Conservation (phyloP, 2,329 filamentous ascomycete species). For the Xylariaceae sp. region DNA sequence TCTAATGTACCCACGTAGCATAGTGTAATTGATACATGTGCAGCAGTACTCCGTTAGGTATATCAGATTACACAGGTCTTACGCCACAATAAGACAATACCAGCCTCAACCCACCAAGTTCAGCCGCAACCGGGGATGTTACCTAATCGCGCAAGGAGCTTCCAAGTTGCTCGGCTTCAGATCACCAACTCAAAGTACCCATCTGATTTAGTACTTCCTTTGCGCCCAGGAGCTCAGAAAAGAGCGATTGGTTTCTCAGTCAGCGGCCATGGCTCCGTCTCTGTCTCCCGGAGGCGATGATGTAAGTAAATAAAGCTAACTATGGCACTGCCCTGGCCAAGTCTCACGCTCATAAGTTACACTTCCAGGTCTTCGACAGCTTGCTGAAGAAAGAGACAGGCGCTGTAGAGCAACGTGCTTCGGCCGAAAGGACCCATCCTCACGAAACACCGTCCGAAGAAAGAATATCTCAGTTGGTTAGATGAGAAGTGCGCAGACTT, state of each 20-base stretch:
- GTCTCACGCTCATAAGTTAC: background rate
- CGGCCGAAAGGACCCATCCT: slow-evolving; percentile 29
- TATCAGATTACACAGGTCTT: too few relatives aligned
- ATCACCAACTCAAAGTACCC: too few relatives aligned
- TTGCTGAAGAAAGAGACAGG: slow-evolving; percentile 27
- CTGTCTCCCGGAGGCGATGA: slow-evolving; percentile 22
- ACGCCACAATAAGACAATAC: too few relatives aligned
- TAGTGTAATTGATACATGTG: too few relatives aligned
- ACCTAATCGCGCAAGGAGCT: too few relatives aligned
- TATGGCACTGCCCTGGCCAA: background rate
- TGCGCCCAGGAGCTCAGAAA: too few relatives aligned
- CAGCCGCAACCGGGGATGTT: too few relatives aligned
- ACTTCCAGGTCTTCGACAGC: slow-evolving; percentile 27
- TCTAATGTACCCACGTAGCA: too few relatives aligned
- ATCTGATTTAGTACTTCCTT: too few relatives aligned
- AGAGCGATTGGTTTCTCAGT: background rate
- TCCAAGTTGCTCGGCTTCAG: too few relatives aligned
- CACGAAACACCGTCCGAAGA: slow-evolving; percentile 48
- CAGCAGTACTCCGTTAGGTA: too few relatives aligned
- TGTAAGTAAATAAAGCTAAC: slow-evolving; percentile 16
- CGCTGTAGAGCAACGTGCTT: slow-evolving; percentile 26
- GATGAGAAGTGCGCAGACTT: slow-evolving; percentile 17
- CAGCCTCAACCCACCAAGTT: too few relatives aligned
- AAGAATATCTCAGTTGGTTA: slow-evolving; percentile 60
- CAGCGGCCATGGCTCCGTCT: slow-evolving; percentile 21